Conservation (phyloP, 2,329 filamentous ascomycete genomes). For the Fusarium papillatum region DNA sequence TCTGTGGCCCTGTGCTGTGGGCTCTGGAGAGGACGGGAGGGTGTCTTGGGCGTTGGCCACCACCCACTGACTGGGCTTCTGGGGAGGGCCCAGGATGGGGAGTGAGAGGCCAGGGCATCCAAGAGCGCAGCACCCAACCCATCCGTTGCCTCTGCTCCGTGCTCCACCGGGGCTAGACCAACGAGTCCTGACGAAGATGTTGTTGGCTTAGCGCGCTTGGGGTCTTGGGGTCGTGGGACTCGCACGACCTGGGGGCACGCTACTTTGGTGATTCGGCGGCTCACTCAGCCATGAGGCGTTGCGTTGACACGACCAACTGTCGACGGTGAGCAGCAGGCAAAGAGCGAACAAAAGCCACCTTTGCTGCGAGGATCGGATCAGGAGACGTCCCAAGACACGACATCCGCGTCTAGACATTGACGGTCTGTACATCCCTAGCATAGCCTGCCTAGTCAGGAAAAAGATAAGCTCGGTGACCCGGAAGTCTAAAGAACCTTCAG, state of each 20-base stretch:
- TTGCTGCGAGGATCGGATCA: conserved; percentile 21
- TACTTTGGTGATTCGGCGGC: conserved; percentile 1
- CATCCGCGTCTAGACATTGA: conserved; percentile 20
- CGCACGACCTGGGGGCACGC: conserved; percentile 5
- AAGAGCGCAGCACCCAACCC: conserved; percentile 13
- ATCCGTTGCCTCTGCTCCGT: conserved; percentile 20
- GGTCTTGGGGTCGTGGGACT: conserved; percentile 8
- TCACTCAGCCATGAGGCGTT: conserved; percentile 6
- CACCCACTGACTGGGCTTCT: conserved; percentile 16
- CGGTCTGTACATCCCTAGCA: conserved; percentile 4
- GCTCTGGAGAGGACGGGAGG: conserved; percentile 28
- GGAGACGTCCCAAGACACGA: conserved; percentile 20
- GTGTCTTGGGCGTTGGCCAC: conserved; percentile 31
- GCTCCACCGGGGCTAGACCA: conserved; percentile 35
- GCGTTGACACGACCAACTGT: not conserved
- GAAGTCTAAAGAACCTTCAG: not conserved
- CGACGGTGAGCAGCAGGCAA: conserved; percentile 9
- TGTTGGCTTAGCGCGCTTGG: conserved; percentile 36
- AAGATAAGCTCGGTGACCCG: not conserved
- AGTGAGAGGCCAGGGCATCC: conserved; percentile 16
- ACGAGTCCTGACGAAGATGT: conserved; percentile 33
- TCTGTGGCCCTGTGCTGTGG: conserved; percentile 30
- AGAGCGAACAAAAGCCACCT: conserved; percentile 8
- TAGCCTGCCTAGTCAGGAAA: conserved; percentile 14
- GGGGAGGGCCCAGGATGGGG: conserved; percentile 38